Evolutionary conservation across 176 grass and related monocot genomes (phyloP).

Genomic region (Poa pratensis): DNA sequence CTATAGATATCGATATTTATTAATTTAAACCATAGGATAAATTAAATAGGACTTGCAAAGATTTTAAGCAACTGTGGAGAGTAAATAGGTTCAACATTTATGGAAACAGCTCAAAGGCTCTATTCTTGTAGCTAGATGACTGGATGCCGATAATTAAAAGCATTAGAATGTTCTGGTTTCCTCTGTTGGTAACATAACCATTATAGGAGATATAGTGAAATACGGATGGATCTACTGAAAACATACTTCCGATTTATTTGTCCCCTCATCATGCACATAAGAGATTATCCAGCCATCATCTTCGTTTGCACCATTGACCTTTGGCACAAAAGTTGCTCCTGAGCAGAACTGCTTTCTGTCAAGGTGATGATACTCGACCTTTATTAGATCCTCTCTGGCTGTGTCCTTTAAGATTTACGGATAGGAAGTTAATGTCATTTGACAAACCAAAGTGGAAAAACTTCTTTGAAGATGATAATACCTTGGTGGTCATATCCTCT

Average conservation of each 20-base stretch:
- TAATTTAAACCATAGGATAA: neutral
- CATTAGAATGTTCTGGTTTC: neutral
- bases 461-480: neutral
- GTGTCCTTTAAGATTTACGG: neutral
- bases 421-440: neutral
- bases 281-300: conserved; percentile 48
- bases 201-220: neutral
- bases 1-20: neutral
- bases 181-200: neutral
- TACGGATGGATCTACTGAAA: neutral
- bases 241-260: conserved; percentile 23
- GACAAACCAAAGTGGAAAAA: neutral
- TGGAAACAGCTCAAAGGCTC: neutral
- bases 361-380: conserved; percentile 32
- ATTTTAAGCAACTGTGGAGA: neutral
- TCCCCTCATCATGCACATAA: conserved; percentile 41
- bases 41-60: neutral
- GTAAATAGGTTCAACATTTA: neutral
- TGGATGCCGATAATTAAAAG: neutral
- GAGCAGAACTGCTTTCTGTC: conserved; percentile 40
- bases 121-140: neutral
- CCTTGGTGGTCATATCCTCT: neutral
- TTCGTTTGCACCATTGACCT: neutral
- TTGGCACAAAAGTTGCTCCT: conserved; percentile 46
- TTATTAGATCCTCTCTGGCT: neutral